These are phyloP conservation scores for Pezicula radicicola DNA, from an alignment of 2,329 filamentous ascomycete genomes.

Conservation along the genomic window DNA sequence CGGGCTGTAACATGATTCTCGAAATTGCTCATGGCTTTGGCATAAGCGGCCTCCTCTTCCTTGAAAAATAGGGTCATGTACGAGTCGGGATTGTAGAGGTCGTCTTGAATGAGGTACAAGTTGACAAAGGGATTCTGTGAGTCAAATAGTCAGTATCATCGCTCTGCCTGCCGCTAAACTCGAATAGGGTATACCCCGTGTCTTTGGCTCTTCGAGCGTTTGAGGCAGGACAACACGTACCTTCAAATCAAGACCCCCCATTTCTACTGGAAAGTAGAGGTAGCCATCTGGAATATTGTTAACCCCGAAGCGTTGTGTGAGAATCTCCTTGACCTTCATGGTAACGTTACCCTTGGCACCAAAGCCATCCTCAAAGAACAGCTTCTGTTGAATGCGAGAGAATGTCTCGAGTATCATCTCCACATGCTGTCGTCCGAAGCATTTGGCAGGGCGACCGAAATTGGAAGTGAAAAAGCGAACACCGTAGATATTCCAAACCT, in stretches of 20 bases:
- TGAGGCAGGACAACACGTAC: conserved; percentile 4
- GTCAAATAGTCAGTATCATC: no score
- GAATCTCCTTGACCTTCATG: conserved; percentile 42
- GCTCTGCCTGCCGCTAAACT: no score
- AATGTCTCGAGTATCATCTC: conserved; percentile 50
- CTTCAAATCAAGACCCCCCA: conserved; percentile 35
- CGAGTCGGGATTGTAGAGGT: no score
- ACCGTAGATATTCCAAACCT: conserved; percentile 57
- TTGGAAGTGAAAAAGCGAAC: conserved; percentile 53
- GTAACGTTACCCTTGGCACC: conserved; percentile 36
- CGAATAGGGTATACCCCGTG: no score
- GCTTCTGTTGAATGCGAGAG: conserved; percentile 44
- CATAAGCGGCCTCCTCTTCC: conserved; percentile 30
- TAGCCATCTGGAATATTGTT: conserved; percentile 34
- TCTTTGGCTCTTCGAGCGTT: no score
- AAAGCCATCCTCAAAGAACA: conserved; percentile 34
- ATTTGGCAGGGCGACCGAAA: conserved; percentile 50
- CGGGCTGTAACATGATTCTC: conserved; percentile 14
- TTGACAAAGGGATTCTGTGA: no score
- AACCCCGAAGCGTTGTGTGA: conserved; percentile 45
- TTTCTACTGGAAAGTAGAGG: conserved; percentile 33
- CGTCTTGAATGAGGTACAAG: no score
- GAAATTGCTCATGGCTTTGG: conserved; percentile 27
- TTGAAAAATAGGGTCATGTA: conserved; percentile 15
- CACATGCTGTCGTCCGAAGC: conserved; percentile 50